Percentiles rank a stretch among this genome's conserved stretches.
phyloP scores from a whole-genome alignment of 1,284 basidiomycete species.

The Naganishia sp. region DNA sequence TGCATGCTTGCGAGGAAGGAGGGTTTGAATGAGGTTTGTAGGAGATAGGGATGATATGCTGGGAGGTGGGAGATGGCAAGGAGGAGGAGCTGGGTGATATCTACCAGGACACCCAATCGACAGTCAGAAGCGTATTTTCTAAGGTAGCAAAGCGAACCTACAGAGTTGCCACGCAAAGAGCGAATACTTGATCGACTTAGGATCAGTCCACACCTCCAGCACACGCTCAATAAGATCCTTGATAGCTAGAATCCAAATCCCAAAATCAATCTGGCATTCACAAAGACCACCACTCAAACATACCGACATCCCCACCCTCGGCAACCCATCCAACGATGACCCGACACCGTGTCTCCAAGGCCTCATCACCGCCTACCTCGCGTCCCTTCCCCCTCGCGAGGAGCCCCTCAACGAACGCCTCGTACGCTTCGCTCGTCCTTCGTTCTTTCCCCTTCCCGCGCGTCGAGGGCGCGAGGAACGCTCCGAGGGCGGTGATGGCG shows the following conservation, averaged over 20 bases:
- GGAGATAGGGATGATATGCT: constrained; percentile 54
- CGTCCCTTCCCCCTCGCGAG: constrained; percentile 17
- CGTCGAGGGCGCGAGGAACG: constrained; percentile 5
- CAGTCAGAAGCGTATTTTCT: constrained; percentile 9
- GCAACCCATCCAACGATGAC: constrained; percentile 44
- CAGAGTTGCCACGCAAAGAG: constrained; percentile 47
- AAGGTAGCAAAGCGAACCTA: constrained; percentile 37
- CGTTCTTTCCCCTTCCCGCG: not conserved
- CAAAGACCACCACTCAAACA: not conserved
- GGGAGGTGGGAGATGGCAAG: constrained; percentile 65
- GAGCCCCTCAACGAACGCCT: constrained; percentile 10
- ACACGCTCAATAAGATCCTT: constrained; percentile 44
- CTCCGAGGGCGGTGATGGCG: constrained; percentile 4
- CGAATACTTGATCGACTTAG: constrained; percentile 51
- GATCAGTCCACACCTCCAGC: constrained; percentile 50
- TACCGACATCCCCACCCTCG: constrained; percentile 35
- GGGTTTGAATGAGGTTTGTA: constrained; percentile 57
- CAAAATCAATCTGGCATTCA: not conserved
- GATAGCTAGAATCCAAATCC: constrained; percentile 51
- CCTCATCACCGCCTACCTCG: constrained; percentile 11
- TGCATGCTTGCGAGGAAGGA: constrained; percentile 73
- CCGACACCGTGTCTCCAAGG: constrained; percentile 35
- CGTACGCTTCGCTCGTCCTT: constrained; percentile 4
- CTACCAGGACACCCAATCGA: constrained; percentile 51
- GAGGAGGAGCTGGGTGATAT: constrained; percentile 70